Base-by-base conservation (phyloP, 148 eudicot species). In the Nepenthes gracilis region DNA sequence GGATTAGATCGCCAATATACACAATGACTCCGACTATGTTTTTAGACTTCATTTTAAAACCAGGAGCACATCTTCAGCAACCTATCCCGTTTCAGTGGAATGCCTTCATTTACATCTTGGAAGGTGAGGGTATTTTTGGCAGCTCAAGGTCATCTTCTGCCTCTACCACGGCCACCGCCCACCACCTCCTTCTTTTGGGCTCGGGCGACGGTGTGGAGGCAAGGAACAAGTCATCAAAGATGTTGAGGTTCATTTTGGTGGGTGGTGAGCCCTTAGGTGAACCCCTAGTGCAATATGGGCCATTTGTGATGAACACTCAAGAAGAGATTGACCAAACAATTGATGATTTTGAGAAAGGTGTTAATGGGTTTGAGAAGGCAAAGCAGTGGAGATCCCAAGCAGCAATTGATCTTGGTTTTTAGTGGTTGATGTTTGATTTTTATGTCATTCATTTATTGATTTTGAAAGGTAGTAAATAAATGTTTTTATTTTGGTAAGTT, bases 251-350 rank as follows among this genome's bases (percentile, higher is more conserved):
- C 38, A 49, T 90, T 33, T 51, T 90, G 51, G 77, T 87, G 1
- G 95, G 88, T n/a, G 95, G 97, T n/a, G 82, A 90, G 53, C 97
- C 97, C 1, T 62, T 90, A 67, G 83, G 78, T 14, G 95, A 90
- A 57, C 92, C 97, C 0, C 68, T 90, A 38, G 87, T 71, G 50
- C 97, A 90, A 15, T 63, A 51, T 35, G 97, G 95, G 9, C 95
- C 97, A 2, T 90, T 90, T 76, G 97, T 90, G 64, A 87, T 90
- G 97, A 90, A 90, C 74, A 80, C 79, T 12, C 87, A 81, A 67
- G 85, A 87, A 65, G 86, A 90, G 55, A 81, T 90, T 60, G 92
- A 90, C 55, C 86, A 76, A 63, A 81, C 95, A 0, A 74, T 90
- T 60, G 77, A 85, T 35, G 97, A 90, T 73, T 87, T 69, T 72